Evolutionary conservation across 1,139 yeast genomes (phyloP).

Genomic region (Blastobotrys buckinghamii): DNA sequence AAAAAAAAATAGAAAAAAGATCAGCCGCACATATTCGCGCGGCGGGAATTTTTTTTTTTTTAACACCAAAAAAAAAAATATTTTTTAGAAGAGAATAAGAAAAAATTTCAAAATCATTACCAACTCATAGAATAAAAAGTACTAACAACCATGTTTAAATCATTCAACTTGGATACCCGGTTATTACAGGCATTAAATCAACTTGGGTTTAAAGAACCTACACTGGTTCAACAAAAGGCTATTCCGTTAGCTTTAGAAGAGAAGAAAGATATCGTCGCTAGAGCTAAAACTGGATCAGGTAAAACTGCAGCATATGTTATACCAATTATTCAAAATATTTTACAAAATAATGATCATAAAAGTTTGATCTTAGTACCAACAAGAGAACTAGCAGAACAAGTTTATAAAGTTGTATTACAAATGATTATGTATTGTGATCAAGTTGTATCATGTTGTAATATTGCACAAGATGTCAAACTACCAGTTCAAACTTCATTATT

Average conservation of each 20-base stretch:
- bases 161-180: constrained; percentile 60
- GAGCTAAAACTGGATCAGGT: constrained; percentile 89
- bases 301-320: constrained; percentile 80
- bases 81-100: constrained; percentile 7
- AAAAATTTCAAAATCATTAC: constrained; percentile 4
- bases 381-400: constrained; percentile 81
- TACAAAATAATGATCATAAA: constrained; percentile 34
- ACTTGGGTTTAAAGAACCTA: constrained; percentile 78
- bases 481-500: constrained; percentile 67
- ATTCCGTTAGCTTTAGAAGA: constrained; percentile 87
- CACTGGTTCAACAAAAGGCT: constrained; percentile 85
- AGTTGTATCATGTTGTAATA: constrained; percentile 58
- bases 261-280: constrained; percentile 78
- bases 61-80: background rate
- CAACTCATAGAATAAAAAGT: background rate
- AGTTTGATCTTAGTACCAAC: constrained; percentile 78
- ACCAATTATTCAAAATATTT: constrained; percentile 67
- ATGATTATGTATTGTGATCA: constrained; percentile 68
- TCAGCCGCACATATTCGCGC: no score
- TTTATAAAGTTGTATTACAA: constrained; percentile 59
- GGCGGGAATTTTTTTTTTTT: background rate
- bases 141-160: constrained; percentile 18
- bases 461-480: constrained; percentile 68
- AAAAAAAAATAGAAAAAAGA: no score
- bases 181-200: constrained; percentile 70